Conservation (phyloP, 2,329 filamentous ascomycete genomes). For the Colletotrichum tropicale region DNA sequence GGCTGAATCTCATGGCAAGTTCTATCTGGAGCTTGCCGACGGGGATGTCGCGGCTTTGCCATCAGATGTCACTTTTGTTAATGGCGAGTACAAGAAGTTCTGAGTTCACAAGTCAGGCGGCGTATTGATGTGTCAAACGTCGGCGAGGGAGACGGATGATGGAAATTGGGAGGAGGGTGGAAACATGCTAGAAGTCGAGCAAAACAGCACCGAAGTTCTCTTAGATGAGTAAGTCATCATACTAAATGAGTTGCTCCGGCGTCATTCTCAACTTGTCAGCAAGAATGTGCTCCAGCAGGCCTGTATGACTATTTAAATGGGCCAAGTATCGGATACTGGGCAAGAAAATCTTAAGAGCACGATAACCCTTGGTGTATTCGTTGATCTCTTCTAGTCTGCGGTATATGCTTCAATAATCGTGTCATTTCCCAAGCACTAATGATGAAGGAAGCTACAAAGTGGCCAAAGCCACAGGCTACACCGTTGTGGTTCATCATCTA, state of each 20-base stretch:
- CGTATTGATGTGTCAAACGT: rapidly evolving
- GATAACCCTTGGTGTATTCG: too few relatives aligned
- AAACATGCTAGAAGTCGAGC: background rate
- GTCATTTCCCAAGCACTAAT: background rate
- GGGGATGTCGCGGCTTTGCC: background rate
- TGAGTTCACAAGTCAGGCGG: background rate
- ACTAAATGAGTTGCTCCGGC: too few relatives aligned
- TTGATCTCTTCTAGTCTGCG: too few relatives aligned
- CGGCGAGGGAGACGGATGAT: rapidly evolving
- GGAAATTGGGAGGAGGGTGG: background rate
- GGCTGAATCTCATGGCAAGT: slow-evolving; percentile 2
- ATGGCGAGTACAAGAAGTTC: slow-evolving; percentile 14
- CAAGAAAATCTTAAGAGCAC: too few relatives aligned
- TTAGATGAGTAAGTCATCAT: too few relatives aligned
- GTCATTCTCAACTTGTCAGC: too few relatives aligned
- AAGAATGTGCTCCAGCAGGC: too few relatives aligned
- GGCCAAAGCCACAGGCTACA: too few relatives aligned
- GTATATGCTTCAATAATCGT: too few relatives aligned
- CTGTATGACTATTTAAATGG: too few relatives aligned
- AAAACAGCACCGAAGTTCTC: background rate
- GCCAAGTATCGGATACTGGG: too few relatives aligned
- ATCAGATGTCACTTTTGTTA: background rate
- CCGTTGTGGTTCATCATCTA: too few relatives aligned
- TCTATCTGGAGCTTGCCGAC: slow-evolving; percentile 12
- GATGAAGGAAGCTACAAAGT: background rate